These are phyloP conservation scores for Prunus campanulata DNA, from an alignment of 306 rosid genomes.

Conservation along the genomic window DNA sequence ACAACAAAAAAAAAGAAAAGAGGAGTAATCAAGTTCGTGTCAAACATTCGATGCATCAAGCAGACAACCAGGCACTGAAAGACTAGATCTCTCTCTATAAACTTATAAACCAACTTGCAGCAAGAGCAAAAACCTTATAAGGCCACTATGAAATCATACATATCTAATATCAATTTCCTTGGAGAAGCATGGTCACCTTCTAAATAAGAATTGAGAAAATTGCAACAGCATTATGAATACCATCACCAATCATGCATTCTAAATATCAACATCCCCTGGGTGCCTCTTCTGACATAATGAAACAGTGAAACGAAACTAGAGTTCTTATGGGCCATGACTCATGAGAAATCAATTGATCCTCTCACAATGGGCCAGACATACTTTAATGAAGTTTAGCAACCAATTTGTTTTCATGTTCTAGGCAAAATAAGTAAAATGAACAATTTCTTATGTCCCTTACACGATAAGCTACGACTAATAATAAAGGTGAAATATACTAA, in stretches of 20 bases:
- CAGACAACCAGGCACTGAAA: neutral
- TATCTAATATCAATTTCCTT: neutral
- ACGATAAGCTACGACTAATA: too few relatives aligned
- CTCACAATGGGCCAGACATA: neutral
- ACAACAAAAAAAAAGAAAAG: too few relatives aligned
- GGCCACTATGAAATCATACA: neutral
- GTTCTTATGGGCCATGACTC: neutral
- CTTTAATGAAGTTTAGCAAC: too few relatives aligned
- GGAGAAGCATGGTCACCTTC: neutral
- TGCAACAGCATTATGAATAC: neutral
- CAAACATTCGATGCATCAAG: neutral
- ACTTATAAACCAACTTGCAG: neutral
- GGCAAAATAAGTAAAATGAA: too few relatives aligned
- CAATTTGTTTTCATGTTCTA: too few relatives aligned
- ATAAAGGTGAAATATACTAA: neutral
- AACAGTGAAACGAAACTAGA: neutral
- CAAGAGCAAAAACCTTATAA: neutral
- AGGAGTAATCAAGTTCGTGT: neutral
- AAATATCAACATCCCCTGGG: neutral
- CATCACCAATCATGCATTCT: neutral
- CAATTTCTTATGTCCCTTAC: too few relatives aligned
- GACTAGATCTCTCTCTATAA: neutral
- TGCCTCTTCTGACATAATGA: neutral
- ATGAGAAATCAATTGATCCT: neutral
- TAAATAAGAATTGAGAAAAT: neutral